Conservation (phyloP, 306 rosid genomes). For the Crataegus laevigata region DNA sequence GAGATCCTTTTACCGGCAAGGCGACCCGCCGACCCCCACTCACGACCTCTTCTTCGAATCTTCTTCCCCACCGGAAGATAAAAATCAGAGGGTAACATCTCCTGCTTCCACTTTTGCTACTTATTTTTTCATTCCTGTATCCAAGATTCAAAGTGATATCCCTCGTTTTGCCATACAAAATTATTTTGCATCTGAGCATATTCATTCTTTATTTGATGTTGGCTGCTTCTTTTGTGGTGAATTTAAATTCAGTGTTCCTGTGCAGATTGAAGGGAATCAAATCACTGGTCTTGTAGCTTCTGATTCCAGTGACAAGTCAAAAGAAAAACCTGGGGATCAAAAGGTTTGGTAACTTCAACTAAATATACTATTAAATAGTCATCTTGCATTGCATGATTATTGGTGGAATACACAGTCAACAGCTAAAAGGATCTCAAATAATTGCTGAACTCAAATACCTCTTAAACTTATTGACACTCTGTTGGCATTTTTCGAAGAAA, state of each 20-base stretch:
- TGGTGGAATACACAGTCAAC: slow-evolving; percentile 63
- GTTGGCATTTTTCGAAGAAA: slow-evolving; percentile 95
- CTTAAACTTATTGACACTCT: slow-evolving; percentile 63
- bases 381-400: slow-evolving; percentile 27
- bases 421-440: slow-evolving; percentile 60
- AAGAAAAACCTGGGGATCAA: slow-evolving; percentile 80
- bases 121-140: neutral
- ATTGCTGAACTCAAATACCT: slow-evolving; percentile 63
- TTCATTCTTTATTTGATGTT: neutral
- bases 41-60: no score
- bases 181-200: neutral
- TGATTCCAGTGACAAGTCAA: slow-evolving; percentile 80
- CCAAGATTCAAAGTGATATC: no score
- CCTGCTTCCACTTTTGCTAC: slow-evolving; percentile 14
- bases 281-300: slow-evolving; percentile 26
- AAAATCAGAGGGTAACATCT: slow-evolving; percentile 59
- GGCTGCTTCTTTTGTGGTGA: slow-evolving; percentile 6
- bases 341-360: slow-evolving; percentile 46
- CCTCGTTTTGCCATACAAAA: no score
- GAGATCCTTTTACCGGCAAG: no score
- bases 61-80: no score
- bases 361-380: slow-evolving; percentile 4
- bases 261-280: slow-evolving; percentile 67
- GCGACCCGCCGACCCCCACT: no score
- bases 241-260: slow-evolving; percentile 15